Base-by-base conservation (phyloP, 192 early-diverging fungal genomes). In the Glomus cerebriforme region DNA sequence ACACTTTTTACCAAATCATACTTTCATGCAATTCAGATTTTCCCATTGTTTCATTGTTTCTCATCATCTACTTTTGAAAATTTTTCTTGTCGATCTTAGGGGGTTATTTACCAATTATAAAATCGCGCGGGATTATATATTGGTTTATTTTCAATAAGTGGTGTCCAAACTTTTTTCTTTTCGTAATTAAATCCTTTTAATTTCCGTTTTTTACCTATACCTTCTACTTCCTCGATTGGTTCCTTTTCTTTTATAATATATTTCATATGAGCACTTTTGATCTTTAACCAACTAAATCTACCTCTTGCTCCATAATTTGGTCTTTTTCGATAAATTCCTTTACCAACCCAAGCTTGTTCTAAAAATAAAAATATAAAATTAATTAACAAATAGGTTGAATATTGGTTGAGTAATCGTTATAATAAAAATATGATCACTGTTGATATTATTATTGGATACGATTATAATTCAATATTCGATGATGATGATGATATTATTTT, bases 311-410 rank as follows among this genome's bases (percentile, higher is more conserved):
- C 92, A 67, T 88, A 87, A 79, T 92, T 90, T 35, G 95, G 73
- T n/a, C 94, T 86, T 79, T 92, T 93, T 8, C 90, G 79, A 79
- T 89, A 95, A 37, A 81, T 70, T 5, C 95, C 95, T 83, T 97
- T 96, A 5, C 97, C 97, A 27, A 96, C 94, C 85, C 93, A 95
- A 3, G 93, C 93, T 81, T 92, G 88, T 73, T 91, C 89, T 87
- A 82, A 78, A 32, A 13, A 58, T 12, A 17, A 58, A 3, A 31
- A 73, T 70, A n/a, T 29, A n/a, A n/a, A n/a, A n/a, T n/a, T n/a
- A n/a, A n/a, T n/a, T n/a, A n/a, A n/a, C n/a, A n/a, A n/a, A n/a
- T n/a, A n/a, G n/a, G n/a, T n/a, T n/a, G n/a, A n/a, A n/a, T n/a
- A n/a, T n/a, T n/a, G n/a, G n/a, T n/a, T n/a, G n/a, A n/a, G n/a